phyloP scores from a whole-genome alignment of 2,329 filamentous ascomycete genomes.

The Claviceps spartinae region DNA sequence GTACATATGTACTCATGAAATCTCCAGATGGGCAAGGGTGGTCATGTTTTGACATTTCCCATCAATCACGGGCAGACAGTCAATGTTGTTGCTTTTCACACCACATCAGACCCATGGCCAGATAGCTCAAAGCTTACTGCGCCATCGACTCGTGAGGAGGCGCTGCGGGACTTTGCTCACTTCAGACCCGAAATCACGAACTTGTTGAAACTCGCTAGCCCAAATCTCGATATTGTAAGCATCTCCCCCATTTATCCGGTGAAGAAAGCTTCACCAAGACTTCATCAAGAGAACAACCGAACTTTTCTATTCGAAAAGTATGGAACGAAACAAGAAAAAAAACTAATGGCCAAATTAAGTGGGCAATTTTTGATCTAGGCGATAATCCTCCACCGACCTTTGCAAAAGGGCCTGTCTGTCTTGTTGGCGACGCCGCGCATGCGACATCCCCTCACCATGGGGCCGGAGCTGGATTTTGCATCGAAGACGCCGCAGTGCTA shows the following conservation, averaged over 20 bases:
- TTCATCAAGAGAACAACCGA: not conserved
- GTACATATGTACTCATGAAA: not conserved
- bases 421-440: slow-evolving; percentile 7
- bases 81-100: slow-evolving; percentile 4
- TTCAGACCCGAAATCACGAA: not conserved
- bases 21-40: slow-evolving; percentile 3
- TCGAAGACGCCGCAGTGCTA: slow-evolving; percentile 5
- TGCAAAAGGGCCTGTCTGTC: not conserved
- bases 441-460: slow-evolving; percentile 5
- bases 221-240: slow-evolving; percentile 1
- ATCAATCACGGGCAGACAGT: slow-evolving; percentile 3
- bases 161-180: slow-evolving; percentile 2
- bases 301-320: not conserved
- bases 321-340: not conserved
- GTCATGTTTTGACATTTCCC: slow-evolving; percentile 4
- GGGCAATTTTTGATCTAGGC: slow-evolving; percentile 6
- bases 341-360: not conserved
- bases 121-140: not conserved
- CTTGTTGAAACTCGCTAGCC: slow-evolving; percentile 1
- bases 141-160: slow-evolving; percentile 1
- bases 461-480: slow-evolving; percentile 4
- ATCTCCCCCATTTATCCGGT: too few species aligned
- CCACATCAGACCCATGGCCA: not conserved
- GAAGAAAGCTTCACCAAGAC: too few species aligned
- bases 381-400: slow-evolving; percentile 4